These are phyloP conservation scores for Aspergillus ellipticus DNA, from an alignment of 495 filamentous ascomycete genomes.

Conservation along the genomic window DNA sequence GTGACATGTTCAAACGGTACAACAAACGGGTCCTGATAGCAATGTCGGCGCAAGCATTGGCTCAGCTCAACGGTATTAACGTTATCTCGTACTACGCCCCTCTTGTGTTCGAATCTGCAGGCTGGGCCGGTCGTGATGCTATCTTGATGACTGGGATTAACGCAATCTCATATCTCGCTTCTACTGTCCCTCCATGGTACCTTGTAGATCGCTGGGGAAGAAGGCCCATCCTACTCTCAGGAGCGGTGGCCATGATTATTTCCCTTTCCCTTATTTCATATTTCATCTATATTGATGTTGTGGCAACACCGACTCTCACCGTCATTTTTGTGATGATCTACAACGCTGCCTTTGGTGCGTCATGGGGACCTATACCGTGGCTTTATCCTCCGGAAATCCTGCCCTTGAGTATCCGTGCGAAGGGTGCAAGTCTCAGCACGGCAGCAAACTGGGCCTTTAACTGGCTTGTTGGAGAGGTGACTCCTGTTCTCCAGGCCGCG, in stretches of 20 bases:
- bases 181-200: constrained; percentile 96
- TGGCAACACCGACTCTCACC: constrained; percentile 72
- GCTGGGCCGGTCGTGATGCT: constrained; percentile 84
- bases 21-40: constrained; percentile 91
- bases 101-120: constrained; percentile 91
- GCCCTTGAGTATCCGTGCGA: constrained; percentile 93
- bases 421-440: constrained; percentile 94
- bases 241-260: constrained; percentile 85
- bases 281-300: constrained; percentile 84
- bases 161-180: constrained; percentile 82
- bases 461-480: constrained; percentile 93
- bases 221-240: constrained; percentile 83
- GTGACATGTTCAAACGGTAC: constrained; percentile 94
- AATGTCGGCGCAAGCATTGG: constrained; percentile 96
- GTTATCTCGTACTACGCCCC: constrained; percentile 99
- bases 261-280: constrained; percentile 92
- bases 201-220: constrained; percentile 91
- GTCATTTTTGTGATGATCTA: constrained; percentile 97
- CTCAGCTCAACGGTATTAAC: constrained; percentile 97
- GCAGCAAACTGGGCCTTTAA: constrained; percentile 98
- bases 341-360: constrained; percentile 95
- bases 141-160: constrained; percentile 98
- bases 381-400: constrained; percentile 97
- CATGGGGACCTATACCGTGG: constrained; percentile 99
- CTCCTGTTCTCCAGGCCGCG: constrained; percentile 82